Base-by-base conservation (phyloP, 202 grass and related monocot genomes). In the Setaria italica region DNA sequence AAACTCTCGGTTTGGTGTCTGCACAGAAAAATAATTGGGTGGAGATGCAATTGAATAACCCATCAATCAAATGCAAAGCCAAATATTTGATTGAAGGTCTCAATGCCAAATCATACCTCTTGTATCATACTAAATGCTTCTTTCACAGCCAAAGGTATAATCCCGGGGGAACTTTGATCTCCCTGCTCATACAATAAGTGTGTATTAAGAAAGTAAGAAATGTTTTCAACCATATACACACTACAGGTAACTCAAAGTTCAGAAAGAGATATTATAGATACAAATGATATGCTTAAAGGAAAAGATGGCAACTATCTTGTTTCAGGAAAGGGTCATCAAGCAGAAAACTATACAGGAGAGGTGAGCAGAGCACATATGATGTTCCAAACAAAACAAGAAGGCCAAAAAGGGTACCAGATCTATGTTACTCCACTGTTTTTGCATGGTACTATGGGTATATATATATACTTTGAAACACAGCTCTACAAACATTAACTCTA, bases 81-180 rank as follows among this genome's bases (percentile, higher is more conserved):
- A 62, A 82, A 11, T 34, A 59, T 16, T 85, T 74, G 21, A 73
- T 41, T 60, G 20, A 48, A 79, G 59, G 49, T 33, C 58, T 46
- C 6, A 25, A 85, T 80, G 67, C 14, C 50, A 82, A 84, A 58
- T 4, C 32, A 64, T 92, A 97, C 94, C 91, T 97, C 91, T 83
- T 97, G 91, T 86, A 97, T 97, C 66, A 94, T 92, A 74, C 86
- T 87, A 70, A 97, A 97, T 83, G 88, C 91, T 81, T 97, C 94
- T 82, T 97, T 97, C 68, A 97, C 94, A 85, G 91, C 91, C 87
- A 94, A 85, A 86, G 94, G 91, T 88, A 97, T 97, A 83, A 97
- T 87, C 69, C 94, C 87, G 57, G 94, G 94, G 67, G 89, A 97
- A 57, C 73, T 85, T 92, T 97, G 94, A 90, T 97, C 88, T 70